Percentiles rank a stretch among this genome's conserved stretches.
Conservation (phyloP, 179 eudicot genomes). For the Beta corolliflora region DNA sequence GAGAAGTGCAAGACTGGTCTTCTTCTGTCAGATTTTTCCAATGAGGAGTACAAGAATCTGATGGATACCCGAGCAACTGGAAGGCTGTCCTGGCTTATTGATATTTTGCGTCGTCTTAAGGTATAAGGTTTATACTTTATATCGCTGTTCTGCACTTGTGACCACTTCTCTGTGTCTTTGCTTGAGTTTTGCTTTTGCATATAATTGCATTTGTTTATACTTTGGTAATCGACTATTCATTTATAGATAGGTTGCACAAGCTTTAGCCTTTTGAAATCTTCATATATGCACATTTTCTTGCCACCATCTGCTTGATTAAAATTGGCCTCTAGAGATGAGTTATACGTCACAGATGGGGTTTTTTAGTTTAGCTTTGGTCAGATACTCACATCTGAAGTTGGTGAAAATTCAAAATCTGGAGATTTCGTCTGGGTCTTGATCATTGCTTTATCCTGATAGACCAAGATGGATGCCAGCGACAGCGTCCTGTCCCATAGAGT, state of each 20-base stretch:
- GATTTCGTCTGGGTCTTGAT: not conserved
- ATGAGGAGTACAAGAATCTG: constrained; percentile 63
- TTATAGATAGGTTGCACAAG: not conserved
- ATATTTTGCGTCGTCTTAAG: constrained; percentile 80
- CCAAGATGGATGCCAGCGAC: not conserved
- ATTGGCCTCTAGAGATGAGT: not conserved
- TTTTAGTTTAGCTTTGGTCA: not conserved
- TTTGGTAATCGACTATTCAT: not conserved
- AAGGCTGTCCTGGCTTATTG: constrained; percentile 74
- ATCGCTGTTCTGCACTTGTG: not conserved
- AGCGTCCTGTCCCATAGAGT: not conserved
- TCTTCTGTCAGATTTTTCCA: constrained; percentile 77
- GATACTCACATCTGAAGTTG: not conserved
- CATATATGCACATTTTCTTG: not conserved
- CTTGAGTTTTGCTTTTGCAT: constrained; percentile 9
- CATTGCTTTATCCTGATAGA: not conserved
- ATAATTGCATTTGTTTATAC: no score
- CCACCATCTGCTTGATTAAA: not conserved
- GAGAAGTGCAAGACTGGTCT: constrained; percentile 71
- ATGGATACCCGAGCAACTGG: constrained; percentile 80
- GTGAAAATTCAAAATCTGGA: not conserved
- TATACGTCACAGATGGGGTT: not conserved
- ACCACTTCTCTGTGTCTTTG: constrained; percentile 15
- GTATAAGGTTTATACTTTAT: constrained; percentile 31
- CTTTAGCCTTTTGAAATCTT: not conserved